Conservation (phyloP, 257 asterid species). For the Ligustrum vulgare region DNA sequence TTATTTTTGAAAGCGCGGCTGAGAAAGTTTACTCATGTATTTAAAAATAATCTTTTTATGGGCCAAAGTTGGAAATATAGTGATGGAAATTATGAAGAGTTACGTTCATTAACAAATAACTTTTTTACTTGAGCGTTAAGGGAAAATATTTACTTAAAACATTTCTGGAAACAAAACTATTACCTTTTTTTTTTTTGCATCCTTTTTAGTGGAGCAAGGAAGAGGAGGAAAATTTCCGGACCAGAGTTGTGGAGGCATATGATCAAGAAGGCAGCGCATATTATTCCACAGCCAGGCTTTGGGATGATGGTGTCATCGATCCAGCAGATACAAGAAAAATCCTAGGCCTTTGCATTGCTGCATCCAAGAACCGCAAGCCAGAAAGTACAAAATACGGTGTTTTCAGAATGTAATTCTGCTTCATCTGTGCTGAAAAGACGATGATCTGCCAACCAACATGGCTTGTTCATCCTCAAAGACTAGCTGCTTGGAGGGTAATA, state of each 20-base stretch:
- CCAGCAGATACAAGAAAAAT: conserved; percentile 92
- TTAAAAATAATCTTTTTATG: background rate
- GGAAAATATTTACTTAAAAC: background rate
- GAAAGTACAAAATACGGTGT: conserved; percentile 79
- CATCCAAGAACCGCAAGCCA: conserved; percentile 57
- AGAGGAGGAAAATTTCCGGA: conserved; percentile 81
- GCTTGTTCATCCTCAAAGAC: background rate
- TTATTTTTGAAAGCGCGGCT: background rate
- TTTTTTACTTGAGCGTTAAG: background rate
- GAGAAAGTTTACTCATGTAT: background rate
- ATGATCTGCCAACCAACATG: background rate
- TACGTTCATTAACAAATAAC: background rate
- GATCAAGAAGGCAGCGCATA: conserved; percentile 86
- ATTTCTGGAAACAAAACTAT: background rate
- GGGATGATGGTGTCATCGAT: conserved; percentile 97
- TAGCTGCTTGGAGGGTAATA: background rate
- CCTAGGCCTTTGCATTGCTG: conserved; percentile 75
- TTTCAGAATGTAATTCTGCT: conserved; percentile 73
- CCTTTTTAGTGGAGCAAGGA: conserved; percentile 74
- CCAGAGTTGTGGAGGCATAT: conserved; percentile 72
- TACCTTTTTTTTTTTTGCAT: background rate
- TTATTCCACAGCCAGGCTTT: conserved; percentile 90
- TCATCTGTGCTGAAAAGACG: background rate
- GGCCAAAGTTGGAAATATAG: background rate
- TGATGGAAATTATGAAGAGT: background rate